Evolutionary conservation across 2,329 filamentous ascomycete species (phyloP).

Genomic region (Botrytis porri): DNA sequence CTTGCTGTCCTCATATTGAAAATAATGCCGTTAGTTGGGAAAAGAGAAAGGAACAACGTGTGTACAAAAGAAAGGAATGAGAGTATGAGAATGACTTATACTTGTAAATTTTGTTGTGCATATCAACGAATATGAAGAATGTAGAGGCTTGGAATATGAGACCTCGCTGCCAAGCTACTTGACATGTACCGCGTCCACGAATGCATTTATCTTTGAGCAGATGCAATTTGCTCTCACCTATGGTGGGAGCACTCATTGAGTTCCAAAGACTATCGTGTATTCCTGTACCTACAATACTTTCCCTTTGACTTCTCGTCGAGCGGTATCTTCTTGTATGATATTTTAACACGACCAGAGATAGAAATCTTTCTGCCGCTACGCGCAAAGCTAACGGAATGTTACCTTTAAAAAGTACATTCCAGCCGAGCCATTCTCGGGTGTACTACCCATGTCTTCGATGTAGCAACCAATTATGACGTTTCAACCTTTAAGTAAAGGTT

Average conservation of each 20-base stretch:
- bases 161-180: neutral
- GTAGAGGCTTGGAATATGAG: neutral
- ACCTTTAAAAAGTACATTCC: neutral
- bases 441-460: neutral
- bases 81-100: constrained; percentile 12
- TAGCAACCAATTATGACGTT: neutral
- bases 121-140: constrained; percentile 14
- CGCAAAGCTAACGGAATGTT: constrained; percentile 6
- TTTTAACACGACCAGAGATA: too few species aligned
- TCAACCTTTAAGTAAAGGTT: neutral
- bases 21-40: neutral
- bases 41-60: neutral
- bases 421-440: neutral
- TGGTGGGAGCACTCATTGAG: neutral
- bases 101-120: constrained; percentile 7
- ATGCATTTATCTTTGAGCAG: neutral
- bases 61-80: neutral
- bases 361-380: neutral
- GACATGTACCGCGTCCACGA: neutral
- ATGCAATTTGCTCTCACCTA: neutral
- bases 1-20: constrained; percentile 18
- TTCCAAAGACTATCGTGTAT: neutral
- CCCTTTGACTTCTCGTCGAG: neutral
- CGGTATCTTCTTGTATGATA: neutral
- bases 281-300: neutral